Conservation (phyloP, 2,329 filamentous ascomycete genomes). For the Chrysosphaeria jannelii region DNA sequence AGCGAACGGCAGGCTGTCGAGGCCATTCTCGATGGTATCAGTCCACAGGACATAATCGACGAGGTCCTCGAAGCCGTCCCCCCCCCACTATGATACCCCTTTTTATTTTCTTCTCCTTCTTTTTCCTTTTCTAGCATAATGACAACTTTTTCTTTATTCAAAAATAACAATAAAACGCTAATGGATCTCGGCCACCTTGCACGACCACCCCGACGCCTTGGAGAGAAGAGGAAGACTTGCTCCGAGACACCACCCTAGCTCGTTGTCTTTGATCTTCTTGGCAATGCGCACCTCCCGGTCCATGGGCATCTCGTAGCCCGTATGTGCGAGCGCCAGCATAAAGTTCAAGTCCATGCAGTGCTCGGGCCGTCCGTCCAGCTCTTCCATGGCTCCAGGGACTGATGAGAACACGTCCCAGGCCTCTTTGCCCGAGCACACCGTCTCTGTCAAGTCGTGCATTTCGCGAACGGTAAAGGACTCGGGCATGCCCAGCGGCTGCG, state of each 20-base stretch:
- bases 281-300: constrained; percentile 90
- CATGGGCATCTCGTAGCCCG: constrained; percentile 92
- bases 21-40: constrained; percentile 29
- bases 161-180: too few species aligned
- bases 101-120: too few species aligned
- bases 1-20: constrained; percentile 43
- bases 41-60: constrained; percentile 31
- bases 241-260: constrained; percentile 91
- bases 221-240: constrained; percentile 69
- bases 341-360: constrained; percentile 90
- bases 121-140: too few species aligned
- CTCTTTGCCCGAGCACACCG: constrained; percentile 52
- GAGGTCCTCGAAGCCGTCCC: constrained; percentile 28
- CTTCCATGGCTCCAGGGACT: constrained; percentile 47
- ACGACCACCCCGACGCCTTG: constrained; percentile 65
- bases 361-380: constrained; percentile 59
- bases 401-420: constrained; percentile 57
- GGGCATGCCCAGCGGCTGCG: constrained; percentile 85
- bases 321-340: constrained; percentile 76
- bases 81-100: constrained; percentile 21
- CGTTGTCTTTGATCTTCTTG: constrained; percentile 95
- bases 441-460: constrained; percentile 55
- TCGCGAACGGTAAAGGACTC: constrained; percentile 82
- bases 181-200: constrained; percentile 52
- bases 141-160: too few species aligned